Base-by-base conservation (phyloP, 1,139 yeast genomes). In the Geotrichum histeridarum region DNA sequence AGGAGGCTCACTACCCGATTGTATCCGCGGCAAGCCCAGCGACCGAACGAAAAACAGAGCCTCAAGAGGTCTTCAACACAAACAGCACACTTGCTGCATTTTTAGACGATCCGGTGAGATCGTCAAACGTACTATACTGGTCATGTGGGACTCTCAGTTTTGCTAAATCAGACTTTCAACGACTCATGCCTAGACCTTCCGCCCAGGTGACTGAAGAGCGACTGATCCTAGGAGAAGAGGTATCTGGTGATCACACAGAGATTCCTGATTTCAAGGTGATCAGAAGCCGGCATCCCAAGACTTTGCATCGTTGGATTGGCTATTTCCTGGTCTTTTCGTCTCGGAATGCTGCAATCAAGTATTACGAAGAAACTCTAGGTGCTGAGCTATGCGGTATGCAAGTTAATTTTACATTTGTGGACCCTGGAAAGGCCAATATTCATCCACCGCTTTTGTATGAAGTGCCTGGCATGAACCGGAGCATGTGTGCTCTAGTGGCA, bases 281-380 rank as follows among this genome's bases (percentile, higher is more conserved):
- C 8, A 77, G 82, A 56, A 77, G 77, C 14, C 67, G 89, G 55
- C 71, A 77, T 56, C 80, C 81, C 0, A 53, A 64, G 2, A 74
- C 70, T 32, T 66, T 83, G 38, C 60, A 70, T 32, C 77, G 78
- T 44, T 69, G 74, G 60, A 75, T 77, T 48, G 74, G 77, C 4
- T 82, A 81, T 64, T 83, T 76, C 62, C 67, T 84, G 42, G 65
- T 79, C 2, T 84, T 84, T 61, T 71, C 73, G 2, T 67, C 71
- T 44, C 66, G 69, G 50, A 70, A 73, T 35, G 78, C 77, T 18
- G 87, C 89, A 0, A 72, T 79, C 36, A 72, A 73, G 3, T 84
- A 77, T 64, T 71, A 70, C 63, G 62, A 72, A 15, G 85, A 81
- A 61, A 79, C 84, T 0, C 57, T 65, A 4, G 74, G 76, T 4